Conservation (phyloP, 192 early-diverging fungal species). For the Backusella mclennaniae region DNA sequence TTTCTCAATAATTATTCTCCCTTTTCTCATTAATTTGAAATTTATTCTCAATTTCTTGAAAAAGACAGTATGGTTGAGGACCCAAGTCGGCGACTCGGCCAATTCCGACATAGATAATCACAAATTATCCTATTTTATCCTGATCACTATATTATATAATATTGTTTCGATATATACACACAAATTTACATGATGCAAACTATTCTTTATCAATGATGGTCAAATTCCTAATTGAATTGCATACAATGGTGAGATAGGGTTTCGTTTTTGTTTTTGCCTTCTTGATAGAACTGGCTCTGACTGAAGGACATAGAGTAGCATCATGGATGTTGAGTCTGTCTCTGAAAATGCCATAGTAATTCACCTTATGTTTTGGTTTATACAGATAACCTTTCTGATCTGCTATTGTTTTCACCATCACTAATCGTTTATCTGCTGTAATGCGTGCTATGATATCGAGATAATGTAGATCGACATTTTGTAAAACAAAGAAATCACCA, state of each 20-base stretch:
- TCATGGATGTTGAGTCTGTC: background rate
- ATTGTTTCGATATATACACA: background rate
- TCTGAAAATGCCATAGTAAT: background rate
- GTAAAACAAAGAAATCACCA: background rate
- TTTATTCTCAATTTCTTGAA: no score
- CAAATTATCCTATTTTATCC: no score
- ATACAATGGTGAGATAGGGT: background rate
- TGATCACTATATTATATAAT: background rate
- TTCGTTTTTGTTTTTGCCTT: background rate
- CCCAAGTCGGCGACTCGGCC: no score
- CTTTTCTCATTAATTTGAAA: no score
- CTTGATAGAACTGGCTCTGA: background rate
- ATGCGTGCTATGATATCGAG: background rate
- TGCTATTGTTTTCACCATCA: background rate
- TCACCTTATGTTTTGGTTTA: background rate
- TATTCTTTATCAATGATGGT: background rate
- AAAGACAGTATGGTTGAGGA: no score
- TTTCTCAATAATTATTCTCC: no score
- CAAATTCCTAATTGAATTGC: background rate
- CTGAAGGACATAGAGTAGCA: background rate
- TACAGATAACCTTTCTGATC: background rate
- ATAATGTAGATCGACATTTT: background rate
- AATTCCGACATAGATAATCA: no score
- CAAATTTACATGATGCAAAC: background rate
- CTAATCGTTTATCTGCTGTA: background rate